A percentile compares a stretch with the other conserved stretches of the same genome.
Evolutionary conservation across 202 grass and related monocot genomes (phyloP).

Genomic region (Digitaria exilis): DNA sequence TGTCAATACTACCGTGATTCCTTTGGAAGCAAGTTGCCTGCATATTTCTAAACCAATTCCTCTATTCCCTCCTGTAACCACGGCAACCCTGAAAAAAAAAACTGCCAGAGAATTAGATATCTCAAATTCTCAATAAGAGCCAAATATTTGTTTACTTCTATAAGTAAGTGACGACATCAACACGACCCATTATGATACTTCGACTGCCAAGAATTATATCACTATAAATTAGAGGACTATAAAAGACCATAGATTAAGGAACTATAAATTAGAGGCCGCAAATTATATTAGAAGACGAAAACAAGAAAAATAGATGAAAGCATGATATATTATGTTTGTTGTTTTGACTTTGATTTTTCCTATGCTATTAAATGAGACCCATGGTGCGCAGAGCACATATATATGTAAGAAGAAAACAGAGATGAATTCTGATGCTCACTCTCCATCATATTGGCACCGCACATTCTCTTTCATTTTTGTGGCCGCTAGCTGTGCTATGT

Average conservation of each 20-base stretch:
- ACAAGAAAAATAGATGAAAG: no score
- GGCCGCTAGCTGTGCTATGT: not conserved
- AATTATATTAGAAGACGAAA: no score
- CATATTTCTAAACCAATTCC: constrained; percentile 60
- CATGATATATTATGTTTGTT: no score
- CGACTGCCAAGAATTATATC: not conserved
- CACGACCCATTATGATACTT: no score
- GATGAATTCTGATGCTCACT: constrained; percentile 3
- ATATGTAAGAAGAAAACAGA: not conserved
- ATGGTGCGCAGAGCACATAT: not conserved
- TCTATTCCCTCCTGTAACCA: constrained; percentile 62
- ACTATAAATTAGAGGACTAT: not conserved
- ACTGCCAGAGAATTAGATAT: not conserved
- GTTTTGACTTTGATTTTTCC: not conserved
- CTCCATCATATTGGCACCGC: not conserved
- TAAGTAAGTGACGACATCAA: no score
- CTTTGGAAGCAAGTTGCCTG: constrained; percentile 39
- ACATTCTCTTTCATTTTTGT: not conserved
- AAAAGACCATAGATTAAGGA: no score
- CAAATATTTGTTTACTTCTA: no score
- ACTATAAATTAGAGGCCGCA: no score
- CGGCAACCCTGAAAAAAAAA: constrained; percentile 38
- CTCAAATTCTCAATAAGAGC: not conserved
- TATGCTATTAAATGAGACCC: not conserved
- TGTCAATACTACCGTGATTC: constrained; percentile 43